These are phyloP conservation scores for Arthrobotrys sinensis DNA, from an alignment of 2,329 filamentous ascomycete genomes.

Conservation along the genomic window DNA sequence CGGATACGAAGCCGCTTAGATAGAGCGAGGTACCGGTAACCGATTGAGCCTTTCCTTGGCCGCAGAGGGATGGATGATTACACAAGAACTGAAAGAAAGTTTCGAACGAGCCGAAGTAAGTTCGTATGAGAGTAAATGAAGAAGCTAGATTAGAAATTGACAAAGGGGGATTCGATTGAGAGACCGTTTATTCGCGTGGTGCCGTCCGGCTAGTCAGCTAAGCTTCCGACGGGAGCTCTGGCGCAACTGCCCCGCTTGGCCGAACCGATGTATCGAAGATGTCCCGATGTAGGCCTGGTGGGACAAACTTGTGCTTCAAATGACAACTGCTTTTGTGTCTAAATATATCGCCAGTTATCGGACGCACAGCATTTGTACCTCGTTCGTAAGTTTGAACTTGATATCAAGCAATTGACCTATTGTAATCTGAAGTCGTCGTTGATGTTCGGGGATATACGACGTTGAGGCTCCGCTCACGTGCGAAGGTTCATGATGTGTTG, in stretches of 20 bases:
- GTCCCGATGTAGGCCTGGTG: conserved; percentile 35
- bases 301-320: conserved; percentile 32
- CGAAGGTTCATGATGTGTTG: conserved; percentile 35
- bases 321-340: background rate
- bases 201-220: conserved; percentile 9
- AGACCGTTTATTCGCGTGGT: conserved; percentile 25
- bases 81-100: conserved; percentile 12
- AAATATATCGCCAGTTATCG: background rate
- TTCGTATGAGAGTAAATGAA: conserved; percentile 5
- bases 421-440: background rate
- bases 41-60: conserved; percentile 17
- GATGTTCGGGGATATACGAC: background rate
- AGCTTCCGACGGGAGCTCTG: conserved; percentile 33
- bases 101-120: background rate
- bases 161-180: conserved; percentile 9
- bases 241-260: conserved; percentile 44
- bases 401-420: background rate
- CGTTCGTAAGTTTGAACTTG: background rate
- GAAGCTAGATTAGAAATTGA: conserved; percentile 9
- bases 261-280: conserved; percentile 29
- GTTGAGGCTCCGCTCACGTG: conserved; percentile 21
- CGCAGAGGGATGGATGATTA: conserved; percentile 6
- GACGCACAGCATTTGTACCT: background rate
- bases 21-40: conserved; percentile 18
- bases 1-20: conserved; percentile 25